Base-by-base conservation (phyloP, 305 asterid species). In the Solanum hybrid region DNA sequence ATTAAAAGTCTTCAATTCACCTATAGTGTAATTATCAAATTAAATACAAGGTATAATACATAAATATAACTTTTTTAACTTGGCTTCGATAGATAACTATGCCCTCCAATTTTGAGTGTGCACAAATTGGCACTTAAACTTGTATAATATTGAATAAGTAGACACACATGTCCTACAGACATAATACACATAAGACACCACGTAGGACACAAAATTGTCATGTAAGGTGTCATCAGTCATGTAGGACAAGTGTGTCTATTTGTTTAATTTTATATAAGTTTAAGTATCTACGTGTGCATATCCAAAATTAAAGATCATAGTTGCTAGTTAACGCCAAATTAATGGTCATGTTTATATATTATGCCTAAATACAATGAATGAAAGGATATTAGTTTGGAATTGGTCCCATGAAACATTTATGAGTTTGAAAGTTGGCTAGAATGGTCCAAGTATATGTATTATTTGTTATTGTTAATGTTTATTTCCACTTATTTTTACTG, bases 301-400 rank as follows among this genome's bases (percentile, higher is more conserved):
- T 7, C 0, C 2, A 20, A 61, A 20, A 2, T 7, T 61, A 61
- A 61, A 61, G 0, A 0, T 61, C 4, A 20, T 20, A 61, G 0
- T 61, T 20, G 2, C 4, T 61, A 61, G 9, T 20, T 61, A 7
- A 20, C 11, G 11, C n/a, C 2, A 61, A 61, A 7, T 61, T 61
- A 61, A 61, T 2, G 4, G 0, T 61, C 1, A 61, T 61, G 11
- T 7, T 61, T 61, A 61, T 61, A 0, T 20, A 7, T 20, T 61
- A 61, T 3, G 2, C 2, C 11, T 61, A 61, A 7, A 35, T 35
- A 35, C 2, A 12, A 39, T 39, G 2, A 80, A 39, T 24, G 67
- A 33, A 26, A 8, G 5, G 37, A 42, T 74, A 28, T 26, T 82
- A 82, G 31, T 42, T 26, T 42, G 64, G 28, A 26, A 82, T 82